phyloP scores from a whole-genome alignment of 768 basidiomycete species.

The Cyathus striatus region DNA sequence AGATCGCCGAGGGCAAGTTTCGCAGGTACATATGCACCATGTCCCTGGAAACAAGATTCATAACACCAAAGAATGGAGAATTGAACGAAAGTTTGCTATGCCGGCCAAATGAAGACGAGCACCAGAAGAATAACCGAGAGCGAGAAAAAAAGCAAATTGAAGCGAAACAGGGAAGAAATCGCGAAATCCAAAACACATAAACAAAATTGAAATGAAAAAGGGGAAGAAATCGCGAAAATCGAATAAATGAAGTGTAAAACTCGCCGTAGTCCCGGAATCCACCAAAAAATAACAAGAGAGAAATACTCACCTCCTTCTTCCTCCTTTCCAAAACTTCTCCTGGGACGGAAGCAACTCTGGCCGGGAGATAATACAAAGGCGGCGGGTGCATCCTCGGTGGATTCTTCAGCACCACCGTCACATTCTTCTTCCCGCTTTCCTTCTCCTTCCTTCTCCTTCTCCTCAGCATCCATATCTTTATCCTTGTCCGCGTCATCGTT shows the following conservation, averaged over 20 bases:
- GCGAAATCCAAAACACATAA: background rate
- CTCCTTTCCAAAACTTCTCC: slow-evolving; percentile 59
- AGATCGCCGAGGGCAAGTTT: too few relatives aligned
- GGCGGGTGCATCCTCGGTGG: slow-evolving; percentile 64
- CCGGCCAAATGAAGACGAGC: too few relatives aligned
- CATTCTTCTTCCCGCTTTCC: slow-evolving; percentile 6
- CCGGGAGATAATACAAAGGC: slow-evolving; percentile 74
- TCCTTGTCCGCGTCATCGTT: background rate
- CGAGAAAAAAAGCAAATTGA: background rate
- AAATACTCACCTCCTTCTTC: slow-evolving; percentile 52
- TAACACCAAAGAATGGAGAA: too few relatives aligned
- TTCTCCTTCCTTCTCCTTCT: too few relatives aligned
- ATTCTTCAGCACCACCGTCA: slow-evolving; percentile 22
- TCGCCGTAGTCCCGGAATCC: background rate
- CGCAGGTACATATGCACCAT: too few relatives aligned
- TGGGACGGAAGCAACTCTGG: slow-evolving; percentile 61
- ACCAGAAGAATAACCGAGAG: too few relatives aligned
- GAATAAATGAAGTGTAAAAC: background rate
- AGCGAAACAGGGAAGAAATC: background rate
- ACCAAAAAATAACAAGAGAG: background rate
- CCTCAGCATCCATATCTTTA: too few relatives aligned
- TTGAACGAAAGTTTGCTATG: too few relatives aligned
- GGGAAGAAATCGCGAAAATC: background rate
- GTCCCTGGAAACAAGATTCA: too few relatives aligned
- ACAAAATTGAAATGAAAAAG: background rate